These are phyloP conservation scores for Paecilomyces formosus DNA, from an alignment of 2,329 filamentous ascomycete species.

Conservation along the genomic window DNA sequence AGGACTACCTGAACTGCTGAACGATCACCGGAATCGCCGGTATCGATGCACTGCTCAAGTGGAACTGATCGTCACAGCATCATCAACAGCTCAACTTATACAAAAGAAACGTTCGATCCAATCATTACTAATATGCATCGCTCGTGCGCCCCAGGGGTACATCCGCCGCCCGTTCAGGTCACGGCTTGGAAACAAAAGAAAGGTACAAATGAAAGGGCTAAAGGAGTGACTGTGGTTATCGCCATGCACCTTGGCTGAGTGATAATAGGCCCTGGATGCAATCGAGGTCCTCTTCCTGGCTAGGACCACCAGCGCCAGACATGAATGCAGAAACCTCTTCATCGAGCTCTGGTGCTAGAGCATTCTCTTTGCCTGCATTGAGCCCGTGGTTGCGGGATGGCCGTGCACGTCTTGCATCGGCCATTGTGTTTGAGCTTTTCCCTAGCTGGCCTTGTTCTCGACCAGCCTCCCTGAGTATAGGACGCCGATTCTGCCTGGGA, in stretches of 20 bases:
- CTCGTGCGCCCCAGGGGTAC: not conserved
- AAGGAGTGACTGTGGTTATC: conserved; percentile 35
- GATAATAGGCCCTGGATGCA: conserved; percentile 84
- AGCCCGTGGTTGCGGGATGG: conserved; percentile 13
- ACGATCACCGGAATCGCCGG: not conserved
- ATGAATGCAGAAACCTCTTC: conserved; percentile 69
- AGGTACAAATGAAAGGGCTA: not conserved
- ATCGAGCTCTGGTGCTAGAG: conserved; percentile 40
- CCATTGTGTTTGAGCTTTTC: conserved; percentile 9
- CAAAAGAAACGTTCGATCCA: not conserved
- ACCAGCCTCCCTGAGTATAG: conserved; percentile 40
- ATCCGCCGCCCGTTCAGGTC: not conserved
- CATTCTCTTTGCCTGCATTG: conserved; percentile 21
- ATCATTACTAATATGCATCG: not conserved
- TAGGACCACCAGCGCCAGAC: conserved; percentile 49
- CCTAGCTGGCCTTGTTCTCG: conserved; percentile 16
- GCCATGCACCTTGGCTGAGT: conserved; percentile 88
- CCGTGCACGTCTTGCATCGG: conserved; percentile 21
- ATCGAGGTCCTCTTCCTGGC: conserved; percentile 74
- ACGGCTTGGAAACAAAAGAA: conserved; percentile 1
- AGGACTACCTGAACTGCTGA: not conserved
- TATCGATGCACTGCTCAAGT: not conserved
- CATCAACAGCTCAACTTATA: not conserved
- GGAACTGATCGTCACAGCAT: not conserved
- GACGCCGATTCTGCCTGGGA: conserved; percentile 23